phyloP scores from a whole-genome alignment of 495 filamentous ascomycete genomes.

The Entonaema liquescens region DNA sequence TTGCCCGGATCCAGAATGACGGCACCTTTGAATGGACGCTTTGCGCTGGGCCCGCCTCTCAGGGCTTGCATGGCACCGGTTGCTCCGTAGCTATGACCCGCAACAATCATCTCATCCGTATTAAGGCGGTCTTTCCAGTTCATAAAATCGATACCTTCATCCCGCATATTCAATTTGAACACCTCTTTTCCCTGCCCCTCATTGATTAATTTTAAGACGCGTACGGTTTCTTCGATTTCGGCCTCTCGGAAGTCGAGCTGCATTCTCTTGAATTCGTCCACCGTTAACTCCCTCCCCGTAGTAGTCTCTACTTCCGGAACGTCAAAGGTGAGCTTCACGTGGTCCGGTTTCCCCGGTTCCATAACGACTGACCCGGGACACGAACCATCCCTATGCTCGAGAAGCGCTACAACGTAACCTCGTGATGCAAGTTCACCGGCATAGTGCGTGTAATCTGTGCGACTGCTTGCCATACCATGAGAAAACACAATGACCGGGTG shows the following conservation, averaged over 20 bases:
- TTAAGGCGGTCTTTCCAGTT: constrained; percentile 51
- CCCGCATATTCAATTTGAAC: constrained; percentile 45
- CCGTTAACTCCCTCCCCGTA: constrained; percentile 32
- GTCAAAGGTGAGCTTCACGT: constrained; percentile 43
- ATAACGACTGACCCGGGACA: constrained; percentile 57
- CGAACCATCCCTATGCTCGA: constrained; percentile 65
- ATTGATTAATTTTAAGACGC: constrained; percentile 55
- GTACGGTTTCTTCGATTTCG: constrained; percentile 61
- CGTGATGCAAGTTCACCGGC: constrained; percentile 62
- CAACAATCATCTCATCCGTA: constrained; percentile 54
- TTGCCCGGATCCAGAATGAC: constrained; percentile 64
- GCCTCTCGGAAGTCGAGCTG: constrained; percentile 63
- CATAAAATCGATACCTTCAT: constrained; percentile 44
- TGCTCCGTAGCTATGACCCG: constrained; percentile 64
- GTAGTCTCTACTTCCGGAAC: constrained; percentile 41
- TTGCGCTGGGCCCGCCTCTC: constrained; percentile 46
- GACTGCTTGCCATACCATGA: constrained; percentile 61
- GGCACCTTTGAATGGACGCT: constrained; percentile 52
- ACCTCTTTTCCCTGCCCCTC: constrained; percentile 50
- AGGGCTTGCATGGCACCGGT: constrained; percentile 61
- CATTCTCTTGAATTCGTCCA: constrained; percentile 53
- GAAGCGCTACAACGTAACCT: constrained; percentile 59
- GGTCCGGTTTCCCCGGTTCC: constrained; percentile 37
- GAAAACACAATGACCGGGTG: constrained; percentile 62
- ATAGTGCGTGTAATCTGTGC: constrained; percentile 62